These are phyloP conservation scores for Xylaria sp. DNA, from an alignment of 2,329 filamentous ascomycete genomes.

Conservation along the genomic window DNA sequence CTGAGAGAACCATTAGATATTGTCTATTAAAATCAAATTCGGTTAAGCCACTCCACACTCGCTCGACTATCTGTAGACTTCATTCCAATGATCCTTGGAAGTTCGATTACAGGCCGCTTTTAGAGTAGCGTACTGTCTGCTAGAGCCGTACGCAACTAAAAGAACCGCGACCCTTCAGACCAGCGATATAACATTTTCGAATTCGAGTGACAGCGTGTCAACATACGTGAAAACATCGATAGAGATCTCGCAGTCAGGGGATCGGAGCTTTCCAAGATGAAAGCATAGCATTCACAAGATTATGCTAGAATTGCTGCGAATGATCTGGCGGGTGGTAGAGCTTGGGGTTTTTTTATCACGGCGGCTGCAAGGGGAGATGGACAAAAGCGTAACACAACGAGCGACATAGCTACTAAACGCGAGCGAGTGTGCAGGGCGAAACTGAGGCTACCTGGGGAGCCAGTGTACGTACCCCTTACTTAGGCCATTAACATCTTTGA, in stretches of 20 bases:
- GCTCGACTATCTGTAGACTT: slow-evolving; percentile 39
- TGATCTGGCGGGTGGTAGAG: background rate
- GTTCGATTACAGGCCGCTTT: background rate
- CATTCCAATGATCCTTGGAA: background rate
- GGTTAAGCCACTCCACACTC: slow-evolving; percentile 40
- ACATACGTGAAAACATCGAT: background rate
- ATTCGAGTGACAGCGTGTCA: slow-evolving; percentile 9
- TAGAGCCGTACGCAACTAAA: background rate
- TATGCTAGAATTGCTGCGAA: slow-evolving; percentile 1
- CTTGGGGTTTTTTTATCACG: slow-evolving; percentile 3
- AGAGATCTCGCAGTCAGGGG: background rate
- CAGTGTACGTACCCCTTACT: slow-evolving; percentile 98
- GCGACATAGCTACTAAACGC: slow-evolving; percentile 34
- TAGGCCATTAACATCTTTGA: slow-evolving; percentile 88
- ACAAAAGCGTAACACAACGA: slow-evolving; percentile 19
- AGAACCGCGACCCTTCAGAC: background rate
- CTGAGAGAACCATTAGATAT: slow-evolving; percentile 53
- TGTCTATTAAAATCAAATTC: slow-evolving; percentile 23
- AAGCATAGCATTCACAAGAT: background rate
- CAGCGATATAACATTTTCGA: slow-evolving; percentile 3
- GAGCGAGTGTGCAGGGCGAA: slow-evolving; percentile 49
- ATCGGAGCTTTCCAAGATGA: background rate
- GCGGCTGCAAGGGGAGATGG: background rate
- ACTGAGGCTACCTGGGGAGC: slow-evolving; percentile 82
- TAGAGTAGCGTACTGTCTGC: slow-evolving; percentile 14